These are phyloP conservation scores for Babesia bovis DNA, from an alignment of 169 alveolate genomes.

Conservation along the genomic window DNA sequence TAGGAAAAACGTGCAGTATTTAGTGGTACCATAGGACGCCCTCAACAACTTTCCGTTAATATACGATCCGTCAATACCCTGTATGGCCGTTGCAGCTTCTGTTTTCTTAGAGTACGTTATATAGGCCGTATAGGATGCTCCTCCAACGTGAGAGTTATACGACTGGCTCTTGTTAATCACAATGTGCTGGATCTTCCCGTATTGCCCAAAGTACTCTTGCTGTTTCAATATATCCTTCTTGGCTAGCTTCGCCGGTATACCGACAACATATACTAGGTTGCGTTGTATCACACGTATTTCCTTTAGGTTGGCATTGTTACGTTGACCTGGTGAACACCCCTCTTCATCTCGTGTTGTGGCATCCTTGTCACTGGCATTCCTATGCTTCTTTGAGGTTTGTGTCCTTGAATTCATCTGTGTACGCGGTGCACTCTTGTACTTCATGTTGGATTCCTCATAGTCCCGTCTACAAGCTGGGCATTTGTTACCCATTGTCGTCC, in stretches of 20 bases:
- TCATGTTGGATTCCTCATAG: conserved; percentile 82
- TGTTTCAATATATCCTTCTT: conserved; percentile 82
- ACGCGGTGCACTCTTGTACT: conserved; percentile 55
- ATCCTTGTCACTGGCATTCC: conserved; percentile 33
- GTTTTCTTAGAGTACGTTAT: conserved; percentile 87
- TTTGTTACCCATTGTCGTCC: conserved; percentile 85
- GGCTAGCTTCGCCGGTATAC: conserved; percentile 82
- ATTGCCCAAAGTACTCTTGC: conserved; percentile 86
- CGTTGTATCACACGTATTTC: conserved; percentile 88
- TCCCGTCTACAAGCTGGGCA: conserved; percentile 90
- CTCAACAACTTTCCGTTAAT: conserved; percentile 84
- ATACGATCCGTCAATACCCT: conserved; percentile 86
- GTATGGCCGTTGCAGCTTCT: conserved; percentile 89
- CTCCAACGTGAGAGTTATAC: conserved; percentile 80
- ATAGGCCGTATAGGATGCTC: conserved; percentile 90
- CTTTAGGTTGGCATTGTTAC: conserved; percentile 56
- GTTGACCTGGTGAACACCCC: conserved; percentile 2
- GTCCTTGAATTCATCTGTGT: background rate
- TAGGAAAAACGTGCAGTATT: conserved; percentile 89
- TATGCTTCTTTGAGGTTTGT: conserved; percentile 2
- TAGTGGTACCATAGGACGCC: conserved; percentile 93
- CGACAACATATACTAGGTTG: conserved; percentile 86
- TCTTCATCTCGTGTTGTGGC: conserved; percentile 55
- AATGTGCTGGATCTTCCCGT: conserved; percentile 84
- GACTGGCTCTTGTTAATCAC: conserved; percentile 83